phyloP scores from a whole-genome alignment of 2,329 filamentous ascomycete species.

The Metarhizium sp. region DNA sequence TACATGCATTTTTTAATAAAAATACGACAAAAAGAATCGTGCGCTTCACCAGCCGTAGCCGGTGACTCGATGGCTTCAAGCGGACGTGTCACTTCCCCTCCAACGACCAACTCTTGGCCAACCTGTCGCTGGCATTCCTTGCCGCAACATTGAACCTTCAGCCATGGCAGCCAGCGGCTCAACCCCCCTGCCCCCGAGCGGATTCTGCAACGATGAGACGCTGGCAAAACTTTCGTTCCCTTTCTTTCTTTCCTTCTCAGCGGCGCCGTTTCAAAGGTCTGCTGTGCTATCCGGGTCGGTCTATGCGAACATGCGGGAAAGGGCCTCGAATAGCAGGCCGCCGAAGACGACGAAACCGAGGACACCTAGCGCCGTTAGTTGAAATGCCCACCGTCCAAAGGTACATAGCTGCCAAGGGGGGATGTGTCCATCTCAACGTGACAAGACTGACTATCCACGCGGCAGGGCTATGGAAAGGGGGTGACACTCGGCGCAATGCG shows the following conservation, averaged over 20 bases:
- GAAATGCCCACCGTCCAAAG: conserved; percentile 1
- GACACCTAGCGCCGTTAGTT: conserved; percentile 28
- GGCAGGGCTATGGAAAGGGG: too few species aligned
- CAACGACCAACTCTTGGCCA: not conserved
- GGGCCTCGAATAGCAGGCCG: conserved; percentile 47
- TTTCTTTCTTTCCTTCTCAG: too few species aligned
- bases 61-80: not conserved
- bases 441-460: too few species aligned
- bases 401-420: not conserved
- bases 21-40: not conserved
- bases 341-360: conserved; percentile 54
- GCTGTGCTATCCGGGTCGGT: too few species aligned
- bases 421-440: not conserved
- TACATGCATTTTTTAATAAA: not conserved
- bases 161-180: too few species aligned
- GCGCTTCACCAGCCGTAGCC: not conserved
- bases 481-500: not conserved
- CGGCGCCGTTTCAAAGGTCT: too few species aligned
- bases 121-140: too few species aligned
- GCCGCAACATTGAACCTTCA: too few species aligned
- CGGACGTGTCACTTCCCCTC: not conserved
- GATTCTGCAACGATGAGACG: too few species aligned
- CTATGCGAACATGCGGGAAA: conserved; percentile 42
- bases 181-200: too few species aligned
- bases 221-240: not conserved